Evolutionary conservation across 2,329 filamentous ascomycete species (phyloP).

Genomic region (Penicillium occitanis): DNA sequence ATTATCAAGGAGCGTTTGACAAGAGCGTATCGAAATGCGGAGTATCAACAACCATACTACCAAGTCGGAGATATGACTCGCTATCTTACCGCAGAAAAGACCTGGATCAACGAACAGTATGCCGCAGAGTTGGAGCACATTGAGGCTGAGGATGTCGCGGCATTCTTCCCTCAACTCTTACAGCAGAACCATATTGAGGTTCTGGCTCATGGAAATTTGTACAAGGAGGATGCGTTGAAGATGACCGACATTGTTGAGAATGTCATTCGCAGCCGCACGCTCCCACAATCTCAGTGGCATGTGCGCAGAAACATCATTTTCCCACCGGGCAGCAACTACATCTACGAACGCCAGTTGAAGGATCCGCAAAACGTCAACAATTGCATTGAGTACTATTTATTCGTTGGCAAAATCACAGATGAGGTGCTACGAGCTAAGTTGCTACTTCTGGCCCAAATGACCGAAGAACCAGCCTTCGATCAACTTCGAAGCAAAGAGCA

Average conservation of each 20-base stretch:
- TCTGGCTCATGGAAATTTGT: conserved; percentile 86
- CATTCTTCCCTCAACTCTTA: conserved; percentile 77
- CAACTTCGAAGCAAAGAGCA: conserved; percentile 96
- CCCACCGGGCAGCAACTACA: conserved; percentile 75
- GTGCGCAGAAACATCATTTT: conserved; percentile 74
- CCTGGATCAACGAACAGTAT: conserved; percentile 77
- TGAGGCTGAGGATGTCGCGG: conserved; percentile 69
- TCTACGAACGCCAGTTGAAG: conserved; percentile 76
- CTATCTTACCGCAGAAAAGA: conserved; percentile 74
- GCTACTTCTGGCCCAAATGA: conserved; percentile 81
- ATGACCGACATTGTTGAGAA: conserved; percentile 80
- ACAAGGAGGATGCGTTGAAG: conserved; percentile 87
- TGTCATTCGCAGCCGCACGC: conserved; percentile 68
- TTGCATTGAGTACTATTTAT: conserved; percentile 76
- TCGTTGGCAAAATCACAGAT: conserved; percentile 68
- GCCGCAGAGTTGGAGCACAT: conserved; percentile 73
- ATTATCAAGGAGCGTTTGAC: conserved; percentile 84
- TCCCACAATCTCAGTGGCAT: conserved; percentile 78
- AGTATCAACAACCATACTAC: conserved; percentile 82
- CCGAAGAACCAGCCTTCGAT: conserved; percentile 91
- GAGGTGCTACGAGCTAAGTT: conserved; percentile 71
- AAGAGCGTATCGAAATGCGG: conserved; percentile 79
- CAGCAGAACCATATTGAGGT: conserved; percentile 84
- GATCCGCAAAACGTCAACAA: conserved; percentile 89
- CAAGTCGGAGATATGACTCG: conserved; percentile 81